Base-by-base conservation (phyloP, 257 asterid genomes). In the Rubia yunnanensis region DNA sequence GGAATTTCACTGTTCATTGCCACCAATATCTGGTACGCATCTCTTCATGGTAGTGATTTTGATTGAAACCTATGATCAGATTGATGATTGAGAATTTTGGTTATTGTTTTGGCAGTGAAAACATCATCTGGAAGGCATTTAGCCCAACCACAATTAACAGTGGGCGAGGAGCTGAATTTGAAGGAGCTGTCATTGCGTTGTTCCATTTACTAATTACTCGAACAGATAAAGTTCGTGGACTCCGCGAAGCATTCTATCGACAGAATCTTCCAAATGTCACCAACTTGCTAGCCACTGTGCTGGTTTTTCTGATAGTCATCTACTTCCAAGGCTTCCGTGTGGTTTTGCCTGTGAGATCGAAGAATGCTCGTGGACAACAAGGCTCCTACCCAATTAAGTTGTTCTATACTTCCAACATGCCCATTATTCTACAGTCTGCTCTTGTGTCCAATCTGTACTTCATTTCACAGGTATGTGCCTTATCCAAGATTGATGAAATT, bases 271-370 rank as follows among this genome's bases (percentile, higher is more conserved):
- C 96, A 5, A 89, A 86, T 15, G 92, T 89, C 50, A 84, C 96
- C 11, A 89, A 89, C 78, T 75, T 89, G 74, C 95, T 89, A 14
- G 96, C 95, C 59, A 89, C 96, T 24, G 92, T 86, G 57, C 77
- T 89, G 83, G 66, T 89, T 74, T 89, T 89, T 87, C 90, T 86
- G 58, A 84, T 89, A 23, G 96, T 86, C 63, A 83, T 86, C 72
- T 89, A 89, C 82, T 85, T 89, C 83, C 96, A 89, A 86, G 96
- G 96, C 4, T 86, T 86, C 79, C 95, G 96, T 18, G 96, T 89
- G 41, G 88, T 89, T 73, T 80, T 89, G 72, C 96, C 96, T 26
- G 92, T 89, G 69, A 83, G 96, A 69, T 86, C 96, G 4, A 89
- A 89, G 86, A 89, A 89, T 80, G 87, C 95, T 30, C 95, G 95